Conservation (phyloP, 257 asterid species). For the Lithospermum erythrorhizon region DNA sequence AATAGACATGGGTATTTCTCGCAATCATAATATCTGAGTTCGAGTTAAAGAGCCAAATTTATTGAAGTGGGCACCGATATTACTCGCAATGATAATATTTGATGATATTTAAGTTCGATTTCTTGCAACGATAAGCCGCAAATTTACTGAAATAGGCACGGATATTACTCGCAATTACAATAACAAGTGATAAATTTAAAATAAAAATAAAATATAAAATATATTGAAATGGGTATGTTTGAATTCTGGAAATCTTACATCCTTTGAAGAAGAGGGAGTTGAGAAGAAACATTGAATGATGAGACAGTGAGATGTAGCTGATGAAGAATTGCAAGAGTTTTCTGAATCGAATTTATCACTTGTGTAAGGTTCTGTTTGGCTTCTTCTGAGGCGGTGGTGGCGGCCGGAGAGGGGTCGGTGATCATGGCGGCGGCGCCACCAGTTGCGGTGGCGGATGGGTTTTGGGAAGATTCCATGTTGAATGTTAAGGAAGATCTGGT, state of each 20-base stretch:
- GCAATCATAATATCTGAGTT: too few relatives aligned
- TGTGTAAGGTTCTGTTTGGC: slow-evolving; percentile 56
- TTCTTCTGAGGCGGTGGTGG: slow-evolving; percentile 18
- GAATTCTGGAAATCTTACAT: slow-evolving; percentile 20
- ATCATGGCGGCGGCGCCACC: neutral
- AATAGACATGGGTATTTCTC: too few relatives aligned
- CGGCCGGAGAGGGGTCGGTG: neutral
- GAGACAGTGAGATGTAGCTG: slow-evolving; percentile 71
- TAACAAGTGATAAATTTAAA: too few relatives aligned
- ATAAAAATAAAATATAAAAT: too few relatives aligned
- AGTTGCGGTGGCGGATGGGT: neutral
- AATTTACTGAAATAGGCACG: too few relatives aligned
- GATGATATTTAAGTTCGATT: too few relatives aligned
- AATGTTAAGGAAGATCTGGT: neutral
- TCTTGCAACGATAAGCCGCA: too few relatives aligned
- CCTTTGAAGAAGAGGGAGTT: slow-evolving; percentile 72
- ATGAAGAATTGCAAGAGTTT: slow-evolving; percentile 68
- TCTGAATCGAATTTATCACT: slow-evolving; percentile 58
- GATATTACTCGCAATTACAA: too few relatives aligned
- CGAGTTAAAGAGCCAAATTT: too few relatives aligned
- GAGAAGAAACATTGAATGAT: slow-evolving; percentile 57
- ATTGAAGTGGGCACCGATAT: too few relatives aligned
- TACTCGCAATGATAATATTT: too few relatives aligned
- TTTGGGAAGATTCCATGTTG: neutral
- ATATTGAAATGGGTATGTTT: too few relatives aligned